Conservation (phyloP, 805 yeast species). For the Spathaspora sp. region DNA sequence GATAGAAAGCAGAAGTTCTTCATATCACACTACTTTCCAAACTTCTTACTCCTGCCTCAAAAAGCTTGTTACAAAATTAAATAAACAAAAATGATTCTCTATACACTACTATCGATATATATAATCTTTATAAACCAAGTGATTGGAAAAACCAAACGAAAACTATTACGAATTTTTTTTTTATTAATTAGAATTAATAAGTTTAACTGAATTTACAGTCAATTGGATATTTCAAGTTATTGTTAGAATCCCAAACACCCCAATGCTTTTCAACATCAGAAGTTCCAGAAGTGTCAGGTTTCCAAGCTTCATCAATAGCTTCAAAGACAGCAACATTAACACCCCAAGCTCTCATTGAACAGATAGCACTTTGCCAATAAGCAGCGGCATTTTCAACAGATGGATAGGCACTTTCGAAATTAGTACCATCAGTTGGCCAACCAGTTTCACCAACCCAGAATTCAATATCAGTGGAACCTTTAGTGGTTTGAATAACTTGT, state of each 20-base stretch:
- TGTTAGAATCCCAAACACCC: constrained; percentile 75
- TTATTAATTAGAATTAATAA: too few species aligned
- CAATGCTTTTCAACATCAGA: constrained; percentile 87
- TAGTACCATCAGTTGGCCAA: constrained; percentile 88
- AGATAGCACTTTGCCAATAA: constrained; percentile 86
- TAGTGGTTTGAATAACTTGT: constrained; percentile 78
- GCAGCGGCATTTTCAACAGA: constrained; percentile 65
- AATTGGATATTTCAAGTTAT: constrained; percentile 36
- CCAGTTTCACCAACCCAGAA: constrained; percentile 99
- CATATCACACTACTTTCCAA: not conserved
- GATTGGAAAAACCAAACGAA: not conserved
- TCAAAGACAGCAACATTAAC: constrained; percentile 88
- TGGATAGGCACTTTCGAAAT: constrained; percentile 65
- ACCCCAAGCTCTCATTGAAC: constrained; percentile 96
- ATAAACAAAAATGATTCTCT: not conserved
- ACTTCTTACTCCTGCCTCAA: too few species aligned
- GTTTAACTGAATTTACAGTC: constrained; percentile 24
- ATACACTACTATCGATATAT: not conserved
- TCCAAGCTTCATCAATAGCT: constrained; percentile 96
- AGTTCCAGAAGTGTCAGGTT: constrained; percentile 85
- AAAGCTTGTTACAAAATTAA: not conserved
- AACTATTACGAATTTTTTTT: not conserved
- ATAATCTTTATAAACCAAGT: not conserved
- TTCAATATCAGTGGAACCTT: constrained; percentile 81
- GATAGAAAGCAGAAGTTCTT: too few species aligned